phyloP scores from a whole-genome alignment of 2,329 filamentous ascomycete species.

The Emericellopsis atlantica region DNA sequence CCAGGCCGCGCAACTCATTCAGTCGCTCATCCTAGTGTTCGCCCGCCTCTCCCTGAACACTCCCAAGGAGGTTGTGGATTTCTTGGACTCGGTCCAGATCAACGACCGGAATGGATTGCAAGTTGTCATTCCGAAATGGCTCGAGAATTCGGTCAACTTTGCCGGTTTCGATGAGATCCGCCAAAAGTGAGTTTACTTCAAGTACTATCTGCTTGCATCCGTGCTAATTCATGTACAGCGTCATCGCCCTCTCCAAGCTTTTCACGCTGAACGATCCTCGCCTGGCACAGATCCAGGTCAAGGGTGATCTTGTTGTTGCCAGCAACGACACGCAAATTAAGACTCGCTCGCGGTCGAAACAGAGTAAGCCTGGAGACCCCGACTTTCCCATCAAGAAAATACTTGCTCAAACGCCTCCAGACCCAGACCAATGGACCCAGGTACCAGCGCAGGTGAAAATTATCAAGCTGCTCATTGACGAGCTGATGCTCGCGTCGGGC shows the following conservation, averaged over 20 bases:
- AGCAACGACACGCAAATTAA: constrained; percentile 68
- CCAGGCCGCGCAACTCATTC: constrained; percentile 79
- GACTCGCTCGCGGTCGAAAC: constrained; percentile 81
- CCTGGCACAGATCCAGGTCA: constrained; percentile 68
- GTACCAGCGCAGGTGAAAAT: constrained; percentile 89
- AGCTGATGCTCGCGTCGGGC: constrained; percentile 72
- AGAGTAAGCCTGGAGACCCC: constrained; percentile 39
- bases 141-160: constrained; percentile 94
- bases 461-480: constrained; percentile 87
- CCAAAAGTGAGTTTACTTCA: constrained; percentile 60
- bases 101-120: constrained; percentile 70
- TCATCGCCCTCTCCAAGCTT: constrained; percentile 84
- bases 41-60: constrained; percentile 77
- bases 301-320: constrained; percentile 83
- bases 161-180: constrained; percentile 97
- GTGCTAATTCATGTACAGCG: constrained; percentile 36
- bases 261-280: constrained; percentile 79
- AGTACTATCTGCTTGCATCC: neutral
- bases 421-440: constrained; percentile 81
- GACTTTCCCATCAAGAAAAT: neutral
- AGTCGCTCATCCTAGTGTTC: constrained; percentile 91
- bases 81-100: constrained; percentile 75
- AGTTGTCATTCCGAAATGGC: constrained; percentile 86
- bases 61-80: constrained; percentile 81
- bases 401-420: constrained; percentile 21